These are phyloP conservation scores for Solanum appendiculatum DNA, from an alignment of 257 asterid genomes.

Conservation along the genomic window DNA sequence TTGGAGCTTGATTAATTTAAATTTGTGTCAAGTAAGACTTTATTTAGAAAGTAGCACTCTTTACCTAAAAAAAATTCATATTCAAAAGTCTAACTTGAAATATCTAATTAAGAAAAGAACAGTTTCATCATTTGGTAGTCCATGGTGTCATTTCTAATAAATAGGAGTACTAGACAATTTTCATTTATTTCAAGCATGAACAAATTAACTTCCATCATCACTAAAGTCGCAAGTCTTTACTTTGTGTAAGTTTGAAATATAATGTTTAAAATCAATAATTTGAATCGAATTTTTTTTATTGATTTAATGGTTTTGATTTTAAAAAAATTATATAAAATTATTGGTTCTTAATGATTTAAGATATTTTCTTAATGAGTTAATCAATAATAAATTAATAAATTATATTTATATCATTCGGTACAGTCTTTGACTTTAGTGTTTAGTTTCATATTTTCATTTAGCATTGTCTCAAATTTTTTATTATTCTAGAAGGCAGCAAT, in stretches of 20 bases:
- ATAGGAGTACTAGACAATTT: background rate
- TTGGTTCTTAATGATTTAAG: background rate
- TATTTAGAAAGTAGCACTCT: background rate
- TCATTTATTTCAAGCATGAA: background rate
- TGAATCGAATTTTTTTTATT: too few species aligned
- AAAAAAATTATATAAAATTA: too few species aligned
- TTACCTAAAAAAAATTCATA: background rate
- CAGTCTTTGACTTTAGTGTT: too few species aligned
- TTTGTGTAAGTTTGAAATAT: background rate
- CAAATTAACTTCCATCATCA: background rate
- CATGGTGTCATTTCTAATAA: background rate
- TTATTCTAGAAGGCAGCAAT: background rate
- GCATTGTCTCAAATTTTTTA: background rate
- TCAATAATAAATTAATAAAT: background rate
- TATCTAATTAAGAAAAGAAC: too few species aligned
- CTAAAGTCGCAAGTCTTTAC: background rate
- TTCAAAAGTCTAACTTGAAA: accelerated
- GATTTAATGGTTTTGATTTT: too few species aligned
- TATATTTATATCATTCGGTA: background rate
- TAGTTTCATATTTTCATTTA: background rate
- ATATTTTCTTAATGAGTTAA: background rate
- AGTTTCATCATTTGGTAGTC: background rate
- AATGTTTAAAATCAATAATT: too few species aligned
- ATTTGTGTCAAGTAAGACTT: background rate
- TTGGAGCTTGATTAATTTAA: background rate